These are phyloP conservation scores for Cladosporium halotolerans DNA, from an alignment of 2,329 filamentous ascomycete species.

Conservation along the genomic window DNA sequence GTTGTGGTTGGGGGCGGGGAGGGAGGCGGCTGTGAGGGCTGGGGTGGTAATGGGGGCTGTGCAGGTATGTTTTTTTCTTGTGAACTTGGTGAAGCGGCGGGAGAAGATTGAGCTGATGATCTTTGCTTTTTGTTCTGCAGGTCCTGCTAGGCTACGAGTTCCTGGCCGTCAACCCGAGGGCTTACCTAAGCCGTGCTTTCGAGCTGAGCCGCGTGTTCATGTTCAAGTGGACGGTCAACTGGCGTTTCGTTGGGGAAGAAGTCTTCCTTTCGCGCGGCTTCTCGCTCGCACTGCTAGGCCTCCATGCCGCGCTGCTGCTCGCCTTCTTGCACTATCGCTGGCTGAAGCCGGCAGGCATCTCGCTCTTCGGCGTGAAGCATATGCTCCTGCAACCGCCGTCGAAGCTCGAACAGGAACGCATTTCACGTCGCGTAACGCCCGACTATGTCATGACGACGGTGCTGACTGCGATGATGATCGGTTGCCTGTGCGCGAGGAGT, in stretches of 20 bases:
- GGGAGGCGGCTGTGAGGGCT: conserved; percentile 58
- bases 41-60: conserved; percentile 67
- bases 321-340: conserved; percentile 63
- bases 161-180: conserved; percentile 54
- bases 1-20: conserved; percentile 66
- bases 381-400: conserved; percentile 41
- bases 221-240: conserved; percentile 99
- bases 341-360: conserved; percentile 61
- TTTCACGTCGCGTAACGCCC: conserved; percentile 57
- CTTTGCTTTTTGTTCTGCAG: conserved; percentile 30
- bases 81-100: background rate
- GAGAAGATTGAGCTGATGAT: background rate
- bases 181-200: conserved; percentile 78
- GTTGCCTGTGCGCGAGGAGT: conserved; percentile 77
- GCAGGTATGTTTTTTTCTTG: conserved; percentile 53
- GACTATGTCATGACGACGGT: conserved; percentile 71
- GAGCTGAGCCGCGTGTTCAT: conserved; percentile 86
- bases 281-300: conserved; percentile 57
- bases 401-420: conserved; percentile 49
- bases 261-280: conserved; percentile 68
- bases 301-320: conserved; percentile 60
- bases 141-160: conserved; percentile 61
- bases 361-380: conserved; percentile 49
- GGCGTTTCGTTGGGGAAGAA: conserved; percentile 87
- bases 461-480: conserved; percentile 69